These are phyloP conservation scores for Yamadazyma scolyti DNA, from an alignment of 805 yeast species.

Conservation along the genomic window DNA sequence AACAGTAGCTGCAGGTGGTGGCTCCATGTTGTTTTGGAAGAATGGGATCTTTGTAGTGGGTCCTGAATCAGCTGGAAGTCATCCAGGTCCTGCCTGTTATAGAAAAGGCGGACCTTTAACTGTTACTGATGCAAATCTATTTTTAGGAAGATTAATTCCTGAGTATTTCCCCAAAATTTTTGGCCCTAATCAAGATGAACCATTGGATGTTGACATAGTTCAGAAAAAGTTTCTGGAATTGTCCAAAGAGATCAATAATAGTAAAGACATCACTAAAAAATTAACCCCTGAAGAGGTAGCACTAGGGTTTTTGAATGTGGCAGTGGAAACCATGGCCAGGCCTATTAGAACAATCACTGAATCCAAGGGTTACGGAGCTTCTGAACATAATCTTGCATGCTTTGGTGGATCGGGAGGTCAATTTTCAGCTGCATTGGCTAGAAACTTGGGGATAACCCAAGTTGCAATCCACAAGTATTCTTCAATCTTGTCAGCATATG, in stretches of 20 bases:
- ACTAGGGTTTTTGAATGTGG: slow-evolving; percentile 29
- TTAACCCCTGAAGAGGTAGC: slow-evolving; percentile 31
- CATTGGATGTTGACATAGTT: slow-evolving; percentile 36
- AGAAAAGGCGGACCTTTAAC: slow-evolving; percentile 38
- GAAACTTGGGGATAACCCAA: slow-evolving; percentile 22
- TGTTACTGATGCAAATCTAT: slow-evolving; percentile 37
- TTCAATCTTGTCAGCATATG: slow-evolving; percentile 31
- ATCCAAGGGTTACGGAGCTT: slow-evolving; percentile 27
- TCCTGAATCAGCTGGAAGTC: slow-evolving; percentile 38
- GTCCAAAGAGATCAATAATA: slow-evolving; percentile 42
- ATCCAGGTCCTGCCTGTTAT: slow-evolving; percentile 41
- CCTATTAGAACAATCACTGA: slow-evolving; percentile 35
- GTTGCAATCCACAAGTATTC: slow-evolving; percentile 33
- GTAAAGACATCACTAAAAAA: slow-evolving; percentile 15
- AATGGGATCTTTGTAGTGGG: slow-evolving; percentile 39
- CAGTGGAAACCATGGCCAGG: slow-evolving; percentile 32
- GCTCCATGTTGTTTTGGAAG: slow-evolving; percentile 35
- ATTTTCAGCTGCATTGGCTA: slow-evolving; percentile 25
- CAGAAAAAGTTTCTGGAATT: slow-evolving; percentile 49
- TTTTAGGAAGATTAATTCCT: slow-evolving; percentile 31
- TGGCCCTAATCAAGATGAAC: slow-evolving; percentile 33
- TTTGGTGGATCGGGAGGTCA: slow-evolving; percentile 40
- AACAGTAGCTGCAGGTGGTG: slow-evolving; percentile 49
- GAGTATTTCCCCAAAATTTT: slow-evolving; percentile 36
- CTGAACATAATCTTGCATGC: slow-evolving; percentile 29